Evolutionary conservation across 2,329 filamentous ascomycete genomes (phyloP).

Genomic region (Fusarium luffae): DNA sequence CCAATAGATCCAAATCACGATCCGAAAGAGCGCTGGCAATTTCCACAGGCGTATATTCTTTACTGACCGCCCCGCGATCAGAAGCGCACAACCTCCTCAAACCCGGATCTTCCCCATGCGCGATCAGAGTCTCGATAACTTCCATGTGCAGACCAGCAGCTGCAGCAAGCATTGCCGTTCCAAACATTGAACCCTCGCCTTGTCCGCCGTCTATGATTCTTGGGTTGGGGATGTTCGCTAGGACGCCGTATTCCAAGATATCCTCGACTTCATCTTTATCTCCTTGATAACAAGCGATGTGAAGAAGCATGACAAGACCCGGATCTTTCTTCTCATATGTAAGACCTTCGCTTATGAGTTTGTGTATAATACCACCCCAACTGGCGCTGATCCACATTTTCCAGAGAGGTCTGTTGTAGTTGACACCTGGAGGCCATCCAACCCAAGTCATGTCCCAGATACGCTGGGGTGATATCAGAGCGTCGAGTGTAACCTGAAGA

Average conservation of each 20-base stretch:
- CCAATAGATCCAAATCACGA: neutral
- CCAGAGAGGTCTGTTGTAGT: constrained; percentile 4
- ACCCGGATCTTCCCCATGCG: neutral
- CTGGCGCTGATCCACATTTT: neutral
- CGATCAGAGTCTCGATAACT: neutral
- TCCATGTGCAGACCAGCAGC: neutral
- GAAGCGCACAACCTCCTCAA: neutral
- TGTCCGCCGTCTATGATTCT: constrained; percentile 14
- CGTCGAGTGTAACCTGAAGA: constrained; percentile 15
- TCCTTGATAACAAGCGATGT: constrained; percentile 11
- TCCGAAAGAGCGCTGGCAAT: neutral
- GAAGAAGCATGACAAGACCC: constrained; percentile 15
- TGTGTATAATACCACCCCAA: constrained; percentile 9
- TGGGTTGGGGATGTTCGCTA: neutral
- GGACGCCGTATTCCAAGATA: neutral
- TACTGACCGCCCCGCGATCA: fast-evolving
- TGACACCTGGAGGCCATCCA: constrained; percentile 12
- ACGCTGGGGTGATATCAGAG: constrained; percentile 13
- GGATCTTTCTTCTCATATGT: neutral
- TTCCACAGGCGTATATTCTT: neutral
- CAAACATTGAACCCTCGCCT: neutral
- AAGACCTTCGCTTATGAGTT: neutral
- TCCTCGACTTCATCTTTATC: neutral
- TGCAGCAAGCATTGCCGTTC: constrained; percentile 23
- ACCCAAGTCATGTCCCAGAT: constrained; percentile 16